A percentile compares a stretch with the other conserved stretches of the same genome.
phyloP scores from a whole-genome alignment of 306 rosid genomes.

The Pyrus bretschneideri region DNA sequence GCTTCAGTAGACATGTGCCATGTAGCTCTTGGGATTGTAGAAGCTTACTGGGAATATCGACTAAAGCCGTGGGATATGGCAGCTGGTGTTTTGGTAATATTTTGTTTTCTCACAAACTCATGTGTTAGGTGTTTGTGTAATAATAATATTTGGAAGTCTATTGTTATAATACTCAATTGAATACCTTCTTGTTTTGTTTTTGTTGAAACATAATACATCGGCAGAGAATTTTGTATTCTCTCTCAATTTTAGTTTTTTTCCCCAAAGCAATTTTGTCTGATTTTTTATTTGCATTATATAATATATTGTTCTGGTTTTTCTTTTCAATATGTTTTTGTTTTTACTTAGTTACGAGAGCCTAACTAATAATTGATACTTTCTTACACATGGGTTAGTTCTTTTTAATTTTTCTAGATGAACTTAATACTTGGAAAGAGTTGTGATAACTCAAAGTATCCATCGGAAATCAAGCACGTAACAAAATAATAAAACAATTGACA shows the following conservation, averaged over 20 bases:
- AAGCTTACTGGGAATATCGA: constrained; percentile 98
- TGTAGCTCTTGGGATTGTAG: constrained; percentile 91
- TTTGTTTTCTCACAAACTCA: constrained; percentile 10
- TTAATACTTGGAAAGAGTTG: too few relatives aligned
- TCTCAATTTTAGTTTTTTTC: background rate
- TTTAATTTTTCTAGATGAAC: too few relatives aligned
- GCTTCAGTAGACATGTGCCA: constrained; percentile 99
- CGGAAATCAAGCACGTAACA: too few relatives aligned
- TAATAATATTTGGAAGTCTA: background rate
- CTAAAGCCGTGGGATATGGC: constrained; percentile 99
- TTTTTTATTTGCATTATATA: background rate
- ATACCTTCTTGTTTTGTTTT: background rate
- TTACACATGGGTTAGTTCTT: too few relatives aligned
- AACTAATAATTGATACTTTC: too few relatives aligned
- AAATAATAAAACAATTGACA: too few relatives aligned
- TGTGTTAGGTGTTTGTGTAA: background rate
- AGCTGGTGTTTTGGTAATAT: constrained; percentile 84
- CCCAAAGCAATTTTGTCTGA: background rate
- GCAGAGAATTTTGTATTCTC: background rate
- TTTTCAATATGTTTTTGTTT: too few relatives aligned
- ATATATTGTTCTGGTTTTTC: too few relatives aligned
- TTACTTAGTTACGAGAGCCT: too few relatives aligned
- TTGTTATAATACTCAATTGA: too few relatives aligned
- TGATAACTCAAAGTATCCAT: too few relatives aligned
- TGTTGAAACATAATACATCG: background rate